Base-by-base conservation (phyloP, 2,329 filamentous ascomycete species). In the Lasiodiplodia sp. region DNA sequence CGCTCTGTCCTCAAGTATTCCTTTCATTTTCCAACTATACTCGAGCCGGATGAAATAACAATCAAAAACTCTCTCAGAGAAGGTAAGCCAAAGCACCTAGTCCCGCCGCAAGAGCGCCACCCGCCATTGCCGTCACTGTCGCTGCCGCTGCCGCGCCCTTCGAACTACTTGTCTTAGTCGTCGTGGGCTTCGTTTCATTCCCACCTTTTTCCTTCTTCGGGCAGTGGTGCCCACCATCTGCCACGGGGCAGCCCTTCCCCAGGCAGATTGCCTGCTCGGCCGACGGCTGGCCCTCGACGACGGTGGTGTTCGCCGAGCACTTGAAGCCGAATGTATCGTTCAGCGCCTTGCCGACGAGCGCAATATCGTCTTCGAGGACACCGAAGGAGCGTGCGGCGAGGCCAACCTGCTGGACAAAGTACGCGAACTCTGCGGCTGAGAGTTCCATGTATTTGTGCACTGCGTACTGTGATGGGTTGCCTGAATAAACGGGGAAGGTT, bases 361-460 rank as follows among this genome's bases (percentile, higher is more conserved):
- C 74, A 58, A 88, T 78, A 73, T 90, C 88, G 3, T 80, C 81
- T 14, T 82, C 72, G n/a, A 84, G 79, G 52, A 89, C 86, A 51
- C 88, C 88, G 71, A 89, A 88, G 1, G 86, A 88, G 47, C 82
- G 78, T 7, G 85, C 87, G 5, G 87, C 81, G 14, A 87, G 76
- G 34, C 82, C 86, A 67, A 90, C 85, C 76, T 89, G 87, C 53
- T 81, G 71, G 74, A 89, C 86, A 80, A 90, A 90, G 80, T 88
- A 89, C 37, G 81, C 83, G 49, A 88, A 76, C 74, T 89, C 82
- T 66, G 78, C 75, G 34, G 78, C 73, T 73, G 84, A 78, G 56
- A 89, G 82, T 68, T 80, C 81, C 88, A 90, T 90, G 81, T 86
- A 88, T 75, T 86, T 86, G 80, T 89, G 87, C 0, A 86, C 83